Conservation (phyloP, 208 protist genomes). For the Leishmania martiniquensis region DNA sequence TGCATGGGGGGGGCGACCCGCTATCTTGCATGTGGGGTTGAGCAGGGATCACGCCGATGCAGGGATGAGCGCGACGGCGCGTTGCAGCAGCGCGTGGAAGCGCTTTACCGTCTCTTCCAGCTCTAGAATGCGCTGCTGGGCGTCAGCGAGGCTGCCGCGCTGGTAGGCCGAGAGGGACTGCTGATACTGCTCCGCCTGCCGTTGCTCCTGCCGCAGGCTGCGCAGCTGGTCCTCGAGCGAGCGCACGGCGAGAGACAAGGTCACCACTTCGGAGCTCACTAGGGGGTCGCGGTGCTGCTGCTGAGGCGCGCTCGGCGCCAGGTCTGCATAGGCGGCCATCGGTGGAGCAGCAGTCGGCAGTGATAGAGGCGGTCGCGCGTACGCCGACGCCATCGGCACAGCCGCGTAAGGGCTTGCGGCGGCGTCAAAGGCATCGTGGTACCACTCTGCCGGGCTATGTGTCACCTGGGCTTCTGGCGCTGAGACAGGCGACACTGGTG, state of each 20-base stretch:
- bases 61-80: conserved; percentile 53
- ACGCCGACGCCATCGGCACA: background rate
- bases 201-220: conserved; percentile 26
- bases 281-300: conserved; percentile 18
- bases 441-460: conserved; percentile 4
- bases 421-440: conserved; percentile 8
- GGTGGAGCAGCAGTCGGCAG: conserved; percentile 9
- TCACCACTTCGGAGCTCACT: conserved; percentile 15
- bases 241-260: conserved; percentile 16
- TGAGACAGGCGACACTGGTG: background rate
- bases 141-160: conserved; percentile 32
- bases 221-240: conserved; percentile 20
- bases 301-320: background rate
- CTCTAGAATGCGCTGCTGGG: conserved; percentile 52
- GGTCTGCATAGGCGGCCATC: background rate
- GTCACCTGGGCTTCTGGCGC: background rate
- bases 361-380: conserved; percentile 5
- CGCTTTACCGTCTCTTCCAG: conserved; percentile 57
- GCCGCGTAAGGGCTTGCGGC: background rate
- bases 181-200: conserved; percentile 23
- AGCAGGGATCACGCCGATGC: conserved; percentile 5
- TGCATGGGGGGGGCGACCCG: no score
- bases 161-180: conserved; percentile 15
- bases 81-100: conserved; percentile 53
- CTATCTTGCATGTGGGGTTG: background rate